phyloP scores from a whole-genome alignment of 1,284 basidiomycete species.

The Sanghuangporus sanghuang region DNA sequence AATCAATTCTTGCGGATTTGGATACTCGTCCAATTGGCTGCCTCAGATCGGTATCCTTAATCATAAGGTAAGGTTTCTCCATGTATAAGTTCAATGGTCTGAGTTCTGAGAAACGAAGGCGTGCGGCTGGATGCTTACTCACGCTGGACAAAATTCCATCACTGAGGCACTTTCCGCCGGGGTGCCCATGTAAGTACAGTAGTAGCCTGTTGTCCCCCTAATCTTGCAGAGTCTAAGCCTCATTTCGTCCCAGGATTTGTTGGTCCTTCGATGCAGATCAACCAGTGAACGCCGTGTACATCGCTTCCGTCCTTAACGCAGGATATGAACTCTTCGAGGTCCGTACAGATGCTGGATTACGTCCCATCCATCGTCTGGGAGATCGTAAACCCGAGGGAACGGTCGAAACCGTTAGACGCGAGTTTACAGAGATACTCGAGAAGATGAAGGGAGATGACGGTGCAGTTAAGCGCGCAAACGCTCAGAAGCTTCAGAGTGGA shows the following conservation, averaged over 20 bases:
- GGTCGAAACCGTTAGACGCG: not conserved
- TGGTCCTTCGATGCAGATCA: slow-evolving; percentile 25
- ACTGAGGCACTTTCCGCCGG: slow-evolving; percentile 16
- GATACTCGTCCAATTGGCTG: slow-evolving; percentile 13
- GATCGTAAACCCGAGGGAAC: slow-evolving; percentile 8
- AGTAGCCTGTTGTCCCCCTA: too few relatives aligned
- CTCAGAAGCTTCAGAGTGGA: not conserved
- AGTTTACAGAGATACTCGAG: not conserved
- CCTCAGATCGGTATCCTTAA: slow-evolving; percentile 17
- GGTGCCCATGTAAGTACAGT: slow-evolving; percentile 15
- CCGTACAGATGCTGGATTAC: slow-evolving; percentile 22
- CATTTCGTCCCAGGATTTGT: slow-evolving; percentile 20
- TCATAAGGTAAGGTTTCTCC: slow-evolving; percentile 3
- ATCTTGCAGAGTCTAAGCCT: too few relatives aligned
- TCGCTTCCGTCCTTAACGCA: slow-evolving; percentile 20
- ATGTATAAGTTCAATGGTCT: not conserved
- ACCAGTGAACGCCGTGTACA: slow-evolving; percentile 22
- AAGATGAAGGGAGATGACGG: slow-evolving; percentile 9
- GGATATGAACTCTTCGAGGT: slow-evolving; percentile 28
- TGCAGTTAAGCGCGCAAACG: slow-evolving; percentile 4
- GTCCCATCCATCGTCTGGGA: slow-evolving; percentile 17
- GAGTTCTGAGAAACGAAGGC: slow-evolving; percentile 3
- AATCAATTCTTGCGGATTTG: slow-evolving; percentile 13
- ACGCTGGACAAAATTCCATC: slow-evolving; percentile 19
- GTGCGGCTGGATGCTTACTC: slow-evolving; percentile 19